phyloP scores from a whole-genome alignment of 208 protist species.

The Blastocrithidia nonstop region DNA sequence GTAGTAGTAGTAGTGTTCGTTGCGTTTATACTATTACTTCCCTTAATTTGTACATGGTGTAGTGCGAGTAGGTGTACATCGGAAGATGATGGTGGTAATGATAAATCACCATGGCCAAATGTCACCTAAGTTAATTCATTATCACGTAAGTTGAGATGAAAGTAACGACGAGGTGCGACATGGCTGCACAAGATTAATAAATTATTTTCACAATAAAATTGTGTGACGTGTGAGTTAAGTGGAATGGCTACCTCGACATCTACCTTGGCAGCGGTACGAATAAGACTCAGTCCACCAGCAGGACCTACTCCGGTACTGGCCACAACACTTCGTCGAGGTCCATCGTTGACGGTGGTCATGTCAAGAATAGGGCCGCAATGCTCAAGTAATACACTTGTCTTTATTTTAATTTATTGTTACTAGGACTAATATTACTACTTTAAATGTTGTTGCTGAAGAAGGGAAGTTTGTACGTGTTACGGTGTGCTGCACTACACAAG shows the following conservation, averaged over 20 bases:
- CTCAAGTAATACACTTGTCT: not conserved
- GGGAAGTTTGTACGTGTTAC: no score
- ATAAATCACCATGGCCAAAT: no score
- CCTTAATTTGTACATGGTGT: no score
- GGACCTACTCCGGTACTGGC: conserved; percentile 46
- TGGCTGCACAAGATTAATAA: conserved; percentile 6
- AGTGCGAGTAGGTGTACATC: no score
- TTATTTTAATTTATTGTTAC: not conserved
- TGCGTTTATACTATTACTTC: no score
- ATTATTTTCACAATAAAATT: conserved; percentile 7
- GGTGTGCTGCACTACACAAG: conserved; percentile 10
- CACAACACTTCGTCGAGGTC: conserved; percentile 30
- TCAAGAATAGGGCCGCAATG: conserved; percentile 66
- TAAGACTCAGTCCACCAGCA: conserved; percentile 43
- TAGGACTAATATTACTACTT: conserved; percentile 12
- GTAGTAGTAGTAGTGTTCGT: no score
- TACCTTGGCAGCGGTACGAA: conserved; percentile 46
- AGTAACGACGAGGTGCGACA: conserved; percentile 6
- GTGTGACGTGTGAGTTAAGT: conserved; percentile 3
- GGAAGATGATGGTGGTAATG: no score
- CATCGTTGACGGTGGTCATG: conserved; percentile 31
- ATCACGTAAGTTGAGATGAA: conserved; percentile 4
- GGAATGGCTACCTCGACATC: conserved; percentile 5
- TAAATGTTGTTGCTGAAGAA: conserved; percentile 11
- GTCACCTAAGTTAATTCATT: no score